Evolutionary conservation across 2,329 filamentous ascomycete species (phyloP).

Genomic region (Leptographium lundbergii): DNA sequence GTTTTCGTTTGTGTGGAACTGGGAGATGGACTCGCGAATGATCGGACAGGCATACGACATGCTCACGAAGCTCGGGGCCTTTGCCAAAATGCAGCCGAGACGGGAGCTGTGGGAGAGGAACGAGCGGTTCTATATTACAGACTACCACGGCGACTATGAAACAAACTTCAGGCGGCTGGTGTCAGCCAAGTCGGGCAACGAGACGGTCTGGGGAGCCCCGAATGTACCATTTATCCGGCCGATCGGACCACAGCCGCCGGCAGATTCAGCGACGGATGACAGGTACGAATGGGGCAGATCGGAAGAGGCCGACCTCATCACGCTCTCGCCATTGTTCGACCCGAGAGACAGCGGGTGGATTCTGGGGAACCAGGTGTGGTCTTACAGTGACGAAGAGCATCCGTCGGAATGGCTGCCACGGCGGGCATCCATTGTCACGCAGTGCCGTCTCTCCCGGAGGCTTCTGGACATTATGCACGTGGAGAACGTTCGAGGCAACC

Average conservation of each 20-base stretch:
- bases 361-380: conserved; percentile 54
- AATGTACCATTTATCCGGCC: conserved; percentile 47
- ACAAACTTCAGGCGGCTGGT: conserved; percentile 54
- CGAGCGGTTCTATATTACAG: conserved; percentile 60
- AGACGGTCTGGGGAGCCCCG: conserved; percentile 55
- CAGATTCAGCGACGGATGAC: conserved; percentile 13
- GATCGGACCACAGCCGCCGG: conserved; percentile 33
- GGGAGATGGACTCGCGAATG: conserved; percentile 72
- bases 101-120: conserved; percentile 64
- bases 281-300: conserved; percentile 18
- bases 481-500: conserved; percentile 60
- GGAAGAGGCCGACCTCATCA: conserved; percentile 25
- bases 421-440: conserved; percentile 66
- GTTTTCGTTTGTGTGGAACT: conserved; percentile 76
- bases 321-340: conserved; percentile 69
- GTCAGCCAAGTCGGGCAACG: conserved; percentile 35
- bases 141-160: conserved; percentile 52
- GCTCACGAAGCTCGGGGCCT: conserved; percentile 50
- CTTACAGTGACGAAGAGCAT: conserved; percentile 42
- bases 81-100: conserved; percentile 55
- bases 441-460: conserved; percentile 58
- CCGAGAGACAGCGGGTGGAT: conserved; percentile 62
- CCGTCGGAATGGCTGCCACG: conserved; percentile 48
- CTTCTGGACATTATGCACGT: conserved; percentile 66
- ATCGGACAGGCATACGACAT: conserved; percentile 76